Percentiles rank a stretch among this genome's conserved stretches.
phyloP scores from a whole-genome alignment of 257 asterid genomes.

The Scutellaria galericulata region DNA sequence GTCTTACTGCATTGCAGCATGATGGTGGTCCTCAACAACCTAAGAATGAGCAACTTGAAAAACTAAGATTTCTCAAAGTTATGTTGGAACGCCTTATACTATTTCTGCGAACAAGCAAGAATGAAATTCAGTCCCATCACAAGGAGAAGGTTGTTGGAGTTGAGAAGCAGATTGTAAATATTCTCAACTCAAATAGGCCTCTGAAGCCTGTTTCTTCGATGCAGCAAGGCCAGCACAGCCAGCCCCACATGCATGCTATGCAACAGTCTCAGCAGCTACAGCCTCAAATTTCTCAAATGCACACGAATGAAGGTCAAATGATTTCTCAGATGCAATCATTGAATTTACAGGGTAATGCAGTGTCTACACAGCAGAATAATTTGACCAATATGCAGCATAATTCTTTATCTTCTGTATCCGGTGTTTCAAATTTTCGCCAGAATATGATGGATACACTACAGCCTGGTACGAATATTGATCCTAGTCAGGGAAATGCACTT shows the following conservation, averaged over 20 bases:
- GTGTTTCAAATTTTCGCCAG: conserved; percentile 71
- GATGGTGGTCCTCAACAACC: conserved; percentile 84
- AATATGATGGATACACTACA: conserved; percentile 64
- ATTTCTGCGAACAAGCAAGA: conserved; percentile 68
- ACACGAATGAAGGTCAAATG: conserved; percentile 72
- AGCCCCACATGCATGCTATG: conserved; percentile 67
- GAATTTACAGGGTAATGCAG: conserved; percentile 59
- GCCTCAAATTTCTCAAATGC: conserved; percentile 65
- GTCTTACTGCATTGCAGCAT: conserved; percentile 59
- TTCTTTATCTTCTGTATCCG: conserved; percentile 57
- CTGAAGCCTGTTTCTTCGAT: conserved; percentile 67
- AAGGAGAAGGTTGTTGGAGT: conserved; percentile 67
- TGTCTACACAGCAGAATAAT: conserved; percentile 60
- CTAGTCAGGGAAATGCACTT: conserved; percentile 72
- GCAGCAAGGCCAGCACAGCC: conserved; percentile 82
- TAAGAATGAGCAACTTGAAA: conserved; percentile 78
- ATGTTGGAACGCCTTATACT: conserved; percentile 75
- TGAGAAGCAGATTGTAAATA: conserved; percentile 75
- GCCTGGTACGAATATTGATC: conserved; percentile 64
- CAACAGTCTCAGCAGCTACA: conserved; percentile 82
- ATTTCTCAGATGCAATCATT: conserved; percentile 74
- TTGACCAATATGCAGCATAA: conserved; percentile 71
- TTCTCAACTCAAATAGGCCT: conserved; percentile 77
- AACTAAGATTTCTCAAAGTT: conserved; percentile 66
- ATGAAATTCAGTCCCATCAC: conserved; percentile 60